Evolutionary conservation across 2,329 filamentous ascomycete genomes (phyloP).

Genomic region (Dactylellina drechsleri): DNA sequence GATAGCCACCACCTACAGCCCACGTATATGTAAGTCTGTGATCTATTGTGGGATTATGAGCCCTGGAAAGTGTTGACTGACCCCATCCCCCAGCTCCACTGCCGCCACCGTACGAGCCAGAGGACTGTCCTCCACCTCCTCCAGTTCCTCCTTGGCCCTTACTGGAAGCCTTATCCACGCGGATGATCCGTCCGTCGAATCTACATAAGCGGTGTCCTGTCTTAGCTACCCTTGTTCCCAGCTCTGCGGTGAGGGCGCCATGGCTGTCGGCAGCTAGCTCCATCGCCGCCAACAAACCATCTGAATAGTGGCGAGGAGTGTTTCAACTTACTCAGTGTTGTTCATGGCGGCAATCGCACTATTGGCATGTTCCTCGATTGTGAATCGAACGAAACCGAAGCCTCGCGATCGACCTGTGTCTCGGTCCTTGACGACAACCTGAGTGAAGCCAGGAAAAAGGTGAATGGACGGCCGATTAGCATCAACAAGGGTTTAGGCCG

Average conservation of each 20-base stretch:
- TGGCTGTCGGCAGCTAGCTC: slow-evolving; percentile 55
- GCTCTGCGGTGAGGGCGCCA: slow-evolving; percentile 46
- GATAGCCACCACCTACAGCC: slow-evolving; percentile 30
- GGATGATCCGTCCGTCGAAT: slow-evolving; percentile 92
- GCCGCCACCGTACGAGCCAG: slow-evolving; percentile 26
- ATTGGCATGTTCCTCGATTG: slow-evolving; percentile 78
- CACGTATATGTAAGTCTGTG: slow-evolving; percentile 54
- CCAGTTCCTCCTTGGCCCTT: slow-evolving; percentile 64
- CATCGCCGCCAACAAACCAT: slow-evolving; percentile 26
- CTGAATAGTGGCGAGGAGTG: slow-evolving; percentile 9
- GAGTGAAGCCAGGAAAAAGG: slow-evolving; percentile 50
- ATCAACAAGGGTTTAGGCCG: slow-evolving; percentile 54
- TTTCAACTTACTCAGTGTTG: slow-evolving; percentile 79
- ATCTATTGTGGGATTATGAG: slow-evolving; percentile 45
- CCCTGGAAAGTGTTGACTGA: slow-evolving; percentile 54
- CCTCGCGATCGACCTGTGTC: slow-evolving; percentile 96
- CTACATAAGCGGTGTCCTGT: slow-evolving; percentile 64
- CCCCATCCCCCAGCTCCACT: slow-evolving; percentile 35
- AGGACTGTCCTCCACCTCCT: slow-evolving; percentile 34
- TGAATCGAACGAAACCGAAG: slow-evolving; percentile 94
- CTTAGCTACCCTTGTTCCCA: slow-evolving; percentile 54
- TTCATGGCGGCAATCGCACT: slow-evolving; percentile 77
- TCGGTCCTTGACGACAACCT: slow-evolving; percentile 98
- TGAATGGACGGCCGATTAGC: slow-evolving; percentile 46
- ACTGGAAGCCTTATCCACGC: slow-evolving; percentile 67